phyloP scores from a whole-genome alignment of 2,329 filamentous ascomycete species.

The Pseudocercospora fuligena region DNA sequence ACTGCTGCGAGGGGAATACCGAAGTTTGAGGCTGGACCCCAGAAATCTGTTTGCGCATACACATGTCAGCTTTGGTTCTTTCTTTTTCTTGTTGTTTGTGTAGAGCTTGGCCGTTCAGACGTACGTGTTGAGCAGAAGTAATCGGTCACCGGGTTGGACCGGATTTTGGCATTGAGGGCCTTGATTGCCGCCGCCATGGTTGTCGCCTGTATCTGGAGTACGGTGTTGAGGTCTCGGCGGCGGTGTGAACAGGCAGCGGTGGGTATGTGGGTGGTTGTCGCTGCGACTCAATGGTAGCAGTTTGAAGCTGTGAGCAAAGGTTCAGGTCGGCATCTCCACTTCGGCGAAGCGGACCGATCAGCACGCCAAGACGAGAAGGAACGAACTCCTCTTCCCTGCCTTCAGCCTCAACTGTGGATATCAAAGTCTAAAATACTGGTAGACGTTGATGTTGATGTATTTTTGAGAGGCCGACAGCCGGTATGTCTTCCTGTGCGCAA shows the following conservation, averaged over 20 bases:
- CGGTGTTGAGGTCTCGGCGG: background rate
- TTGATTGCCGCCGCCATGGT: slow-evolving; percentile 60
- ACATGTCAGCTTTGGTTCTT: background rate
- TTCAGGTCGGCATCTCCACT: slow-evolving; percentile 1
- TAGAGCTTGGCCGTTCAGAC: slow-evolving; percentile 44
- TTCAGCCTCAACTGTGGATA: background rate
- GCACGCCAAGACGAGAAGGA: background rate
- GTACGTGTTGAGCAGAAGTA: slow-evolving; percentile 61
- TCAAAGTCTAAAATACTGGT: background rate
- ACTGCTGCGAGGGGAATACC: slow-evolving; percentile 60
- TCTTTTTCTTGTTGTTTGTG: background rate
- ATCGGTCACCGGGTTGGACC: slow-evolving; percentile 54
- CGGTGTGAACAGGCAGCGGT: background rate
- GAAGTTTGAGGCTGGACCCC: slow-evolving; percentile 54
- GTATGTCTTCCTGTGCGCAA: too few relatives aligned
- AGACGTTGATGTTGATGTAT: too few relatives aligned
- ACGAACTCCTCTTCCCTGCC: background rate
- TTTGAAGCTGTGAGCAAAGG: background rate
- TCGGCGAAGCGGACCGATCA: background rate
- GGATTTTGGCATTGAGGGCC: slow-evolving; percentile 59
- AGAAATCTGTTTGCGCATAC: slow-evolving; percentile 50
- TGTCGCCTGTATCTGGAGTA: background rate
- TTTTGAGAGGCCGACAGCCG: too few relatives aligned
- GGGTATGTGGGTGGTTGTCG: background rate
- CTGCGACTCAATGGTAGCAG: background rate